Conservation (phyloP, 768 basidiomycete species). For the Strobilomyces dryophilus region DNA sequence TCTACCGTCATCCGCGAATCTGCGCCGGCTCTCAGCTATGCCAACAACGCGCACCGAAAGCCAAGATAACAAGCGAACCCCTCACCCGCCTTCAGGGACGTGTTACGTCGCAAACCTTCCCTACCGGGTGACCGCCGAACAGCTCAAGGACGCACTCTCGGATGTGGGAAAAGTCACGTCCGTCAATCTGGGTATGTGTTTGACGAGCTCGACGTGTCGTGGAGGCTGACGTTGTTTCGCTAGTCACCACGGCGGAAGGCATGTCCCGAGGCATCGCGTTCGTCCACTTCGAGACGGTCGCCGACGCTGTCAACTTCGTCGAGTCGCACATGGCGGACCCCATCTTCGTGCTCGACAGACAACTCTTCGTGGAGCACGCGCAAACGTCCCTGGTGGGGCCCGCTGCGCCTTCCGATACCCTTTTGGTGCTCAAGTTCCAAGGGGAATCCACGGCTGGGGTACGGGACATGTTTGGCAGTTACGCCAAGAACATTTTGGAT, state of each 20-base stretch:
- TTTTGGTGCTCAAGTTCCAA: conserved; percentile 28
- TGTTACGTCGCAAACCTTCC: conserved; percentile 55
- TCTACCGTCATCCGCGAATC: background rate
- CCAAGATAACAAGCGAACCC: background rate
- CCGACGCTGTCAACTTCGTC: conserved; percentile 35
- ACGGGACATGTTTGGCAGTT: conserved; percentile 22
- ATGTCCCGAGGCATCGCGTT: conserved; percentile 43
- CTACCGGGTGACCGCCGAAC: conserved; percentile 38
- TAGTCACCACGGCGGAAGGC: conserved; percentile 32
- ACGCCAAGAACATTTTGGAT: conserved; percentile 13
- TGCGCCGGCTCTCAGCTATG: conserved; percentile 20
- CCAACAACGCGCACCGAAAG: conserved; percentile 4
- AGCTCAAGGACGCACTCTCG: conserved; percentile 39
- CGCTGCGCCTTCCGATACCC: conserved; percentile 27
- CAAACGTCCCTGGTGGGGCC: background rate
- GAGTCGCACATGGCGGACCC: conserved; percentile 40
- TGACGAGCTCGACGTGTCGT: conserved; percentile 9
- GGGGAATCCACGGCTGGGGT: conserved; percentile 24
- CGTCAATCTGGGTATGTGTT: conserved; percentile 36
- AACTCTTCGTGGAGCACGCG: conserved; percentile 41
- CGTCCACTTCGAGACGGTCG: conserved; percentile 37
- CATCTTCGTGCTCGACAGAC: conserved; percentile 45
- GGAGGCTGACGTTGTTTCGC: background rate
- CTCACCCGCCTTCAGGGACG: conserved; percentile 30
- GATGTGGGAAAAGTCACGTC: conserved; percentile 39